Conservation (phyloP, 768 basidiomycete genomes). For the Mycena capillaripes region DNA sequence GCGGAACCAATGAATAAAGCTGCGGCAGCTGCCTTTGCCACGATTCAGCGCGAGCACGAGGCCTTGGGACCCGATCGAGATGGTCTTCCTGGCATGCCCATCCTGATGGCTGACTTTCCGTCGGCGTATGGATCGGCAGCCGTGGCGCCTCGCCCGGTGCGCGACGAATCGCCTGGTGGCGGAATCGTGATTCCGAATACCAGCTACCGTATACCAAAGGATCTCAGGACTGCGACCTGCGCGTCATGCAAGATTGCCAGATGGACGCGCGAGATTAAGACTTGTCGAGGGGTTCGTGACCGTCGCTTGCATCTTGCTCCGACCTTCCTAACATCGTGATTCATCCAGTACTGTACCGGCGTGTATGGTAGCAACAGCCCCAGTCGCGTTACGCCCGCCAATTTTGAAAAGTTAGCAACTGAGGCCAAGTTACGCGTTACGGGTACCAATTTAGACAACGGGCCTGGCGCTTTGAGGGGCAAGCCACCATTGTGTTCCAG, state of each 20-base stretch:
- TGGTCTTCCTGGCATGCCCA: neutral
- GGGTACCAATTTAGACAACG: too few species aligned
- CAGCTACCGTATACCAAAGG: neutral
- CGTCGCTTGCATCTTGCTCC: neutral
- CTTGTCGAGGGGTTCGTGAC: neutral
- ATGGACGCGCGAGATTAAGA: neutral
- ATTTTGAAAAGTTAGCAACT: too few species aligned
- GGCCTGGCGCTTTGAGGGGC: too few species aligned
- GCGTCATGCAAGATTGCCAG: conserved; percentile 4
- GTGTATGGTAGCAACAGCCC: too few species aligned
- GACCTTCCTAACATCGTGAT: neutral
- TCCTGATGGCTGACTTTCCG: neutral
- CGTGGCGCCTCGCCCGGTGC: neutral
- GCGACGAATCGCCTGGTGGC: neutral
- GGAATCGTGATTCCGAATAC: conserved; percentile 1
- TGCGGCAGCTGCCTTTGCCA: conserved; percentile 6
- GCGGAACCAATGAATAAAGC: conserved; percentile 12
- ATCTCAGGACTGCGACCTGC: neutral
- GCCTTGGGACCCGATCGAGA: neutral
- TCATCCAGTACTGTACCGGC: too few species aligned
- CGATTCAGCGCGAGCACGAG: neutral
- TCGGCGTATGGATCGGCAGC: conserved; percentile 8
- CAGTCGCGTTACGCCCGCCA: too few species aligned
- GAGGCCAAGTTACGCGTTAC: too few species aligned
- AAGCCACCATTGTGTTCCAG: too few species aligned